phyloP scores from a whole-genome alignment of 2,329 filamentous ascomycete species.

The Pseudocercospora vitis region DNA sequence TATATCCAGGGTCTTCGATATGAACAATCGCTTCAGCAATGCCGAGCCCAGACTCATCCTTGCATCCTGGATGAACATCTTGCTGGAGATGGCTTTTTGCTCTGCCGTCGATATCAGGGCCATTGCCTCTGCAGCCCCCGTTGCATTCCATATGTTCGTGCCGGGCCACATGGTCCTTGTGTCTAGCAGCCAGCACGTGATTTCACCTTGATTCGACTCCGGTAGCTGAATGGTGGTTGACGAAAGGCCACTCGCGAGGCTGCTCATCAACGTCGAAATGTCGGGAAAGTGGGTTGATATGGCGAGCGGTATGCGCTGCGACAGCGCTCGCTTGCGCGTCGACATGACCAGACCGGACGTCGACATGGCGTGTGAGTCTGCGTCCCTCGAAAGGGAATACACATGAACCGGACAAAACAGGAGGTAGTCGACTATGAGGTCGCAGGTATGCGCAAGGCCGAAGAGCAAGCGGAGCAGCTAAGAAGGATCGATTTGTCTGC shows the following conservation, averaged over 20 bases:
- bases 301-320: constrained; percentile 22
- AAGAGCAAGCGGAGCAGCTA: too few species aligned
- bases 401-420: constrained; percentile 16
- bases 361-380: constrained; percentile 12
- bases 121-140: constrained; percentile 46
- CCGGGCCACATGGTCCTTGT: constrained; percentile 51
- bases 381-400: constrained; percentile 13
- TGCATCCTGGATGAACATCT: constrained; percentile 57
- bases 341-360: constrained; percentile 20
- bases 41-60: constrained; percentile 72
- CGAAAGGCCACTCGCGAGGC: constrained; percentile 22
- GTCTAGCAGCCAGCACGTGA: constrained; percentile 53
- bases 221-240: constrained; percentile 15
- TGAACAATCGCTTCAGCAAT: constrained; percentile 70
- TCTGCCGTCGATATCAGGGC: constrained; percentile 53
- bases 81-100: constrained; percentile 59
- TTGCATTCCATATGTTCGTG: constrained; percentile 43
- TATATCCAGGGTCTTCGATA: constrained; percentile 58
- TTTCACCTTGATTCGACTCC: constrained; percentile 24
- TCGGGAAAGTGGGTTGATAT: constrained; percentile 25
- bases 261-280: constrained; percentile 26
- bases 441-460: too few species aligned
- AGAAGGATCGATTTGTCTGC: too few species aligned
- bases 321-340: constrained; percentile 24
- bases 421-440: too few species aligned